Percentiles rank a stretch among this genome's conserved stretches.
phyloP scores from a whole-genome alignment of 306 rosid genomes.

The Malus fusca region DNA sequence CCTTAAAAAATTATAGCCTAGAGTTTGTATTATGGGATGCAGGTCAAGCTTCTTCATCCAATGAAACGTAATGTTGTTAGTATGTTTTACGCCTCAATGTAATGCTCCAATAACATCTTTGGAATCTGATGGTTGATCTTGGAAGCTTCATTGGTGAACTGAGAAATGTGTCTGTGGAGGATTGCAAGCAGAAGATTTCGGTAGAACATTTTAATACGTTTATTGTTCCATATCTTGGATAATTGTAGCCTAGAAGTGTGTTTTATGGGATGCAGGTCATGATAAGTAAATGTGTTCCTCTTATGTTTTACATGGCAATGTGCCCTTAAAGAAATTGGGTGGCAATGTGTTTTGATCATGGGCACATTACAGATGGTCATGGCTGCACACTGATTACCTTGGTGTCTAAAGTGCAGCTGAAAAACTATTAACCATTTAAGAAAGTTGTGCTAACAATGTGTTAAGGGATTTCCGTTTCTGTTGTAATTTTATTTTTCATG shows the following conservation, averaged over 20 bases:
- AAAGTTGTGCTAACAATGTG: too few relatives aligned
- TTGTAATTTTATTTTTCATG: not conserved
- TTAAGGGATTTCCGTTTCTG: not conserved
- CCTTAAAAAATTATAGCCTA: not conserved
- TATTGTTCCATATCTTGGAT: not conserved
- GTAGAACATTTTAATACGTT: too few relatives aligned
- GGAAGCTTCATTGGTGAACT: not conserved
- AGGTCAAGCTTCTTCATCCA: not conserved
- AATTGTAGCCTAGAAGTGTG: not conserved
- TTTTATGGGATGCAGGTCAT: not conserved
- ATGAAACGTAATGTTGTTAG: not conserved
- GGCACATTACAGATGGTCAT: not conserved
- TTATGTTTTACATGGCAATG: not conserved
- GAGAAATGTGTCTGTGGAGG: not conserved
- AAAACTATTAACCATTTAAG: not conserved
- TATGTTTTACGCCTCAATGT: not conserved
- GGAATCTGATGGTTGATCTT: not conserved
- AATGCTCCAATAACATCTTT: not conserved
- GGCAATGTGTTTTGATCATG: not conserved
- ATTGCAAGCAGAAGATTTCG: not conserved
- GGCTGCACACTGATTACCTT: not conserved
- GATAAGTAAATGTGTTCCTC: too few relatives aligned
- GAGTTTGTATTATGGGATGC: not conserved
- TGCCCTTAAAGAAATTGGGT: not conserved
- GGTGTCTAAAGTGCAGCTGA: not conserved